A percentile compares a stretch with the other conserved stretches of the same genome.
Conservation (phyloP, 192 early-diverging fungal genomes). For the Coemansia sp. region DNA sequence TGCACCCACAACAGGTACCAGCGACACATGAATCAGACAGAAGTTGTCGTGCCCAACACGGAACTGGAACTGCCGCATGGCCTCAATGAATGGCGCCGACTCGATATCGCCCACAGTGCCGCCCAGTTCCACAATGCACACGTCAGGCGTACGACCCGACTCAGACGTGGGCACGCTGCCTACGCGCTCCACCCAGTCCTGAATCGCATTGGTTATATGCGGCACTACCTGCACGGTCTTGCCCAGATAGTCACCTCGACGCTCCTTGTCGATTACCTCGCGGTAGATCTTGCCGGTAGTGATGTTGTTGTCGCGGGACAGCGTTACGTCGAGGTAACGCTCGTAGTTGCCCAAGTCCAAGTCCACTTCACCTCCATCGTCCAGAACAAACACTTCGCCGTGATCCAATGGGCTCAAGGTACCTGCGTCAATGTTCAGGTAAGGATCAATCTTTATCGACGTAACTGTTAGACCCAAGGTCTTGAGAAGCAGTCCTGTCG, state of each 20-base stretch:
- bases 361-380: constrained; percentile 99
- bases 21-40: constrained; percentile 94
- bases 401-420: constrained; percentile 96
- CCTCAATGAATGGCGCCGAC: constrained; percentile 98
- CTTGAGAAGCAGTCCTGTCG: constrained; percentile 92
- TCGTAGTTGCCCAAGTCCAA: constrained; percentile 99
- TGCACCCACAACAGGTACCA: constrained; percentile 93
- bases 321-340: constrained; percentile 89
- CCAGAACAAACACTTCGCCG: constrained; percentile 97
- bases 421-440: constrained; percentile 99
- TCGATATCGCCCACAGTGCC: constrained; percentile 99
- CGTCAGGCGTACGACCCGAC: constrained; percentile 68
- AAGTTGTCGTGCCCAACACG: constrained; percentile 98
- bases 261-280: constrained; percentile 91
- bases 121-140: constrained; percentile 97
- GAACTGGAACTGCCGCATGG: constrained; percentile 99
- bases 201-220: constrained; percentile 95
- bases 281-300: constrained; percentile 99
- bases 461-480: constrained; percentile 89
- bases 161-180: constrained; percentile 82
- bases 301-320: constrained; percentile 98
- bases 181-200: constrained; percentile 98
- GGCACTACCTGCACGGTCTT: constrained; percentile 99
- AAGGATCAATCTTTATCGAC: constrained; percentile 99
- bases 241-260: constrained; percentile 93